phyloP scores from a whole-genome alignment of 805 yeast genomes.

The Lachancea dasiensis region DNA sequence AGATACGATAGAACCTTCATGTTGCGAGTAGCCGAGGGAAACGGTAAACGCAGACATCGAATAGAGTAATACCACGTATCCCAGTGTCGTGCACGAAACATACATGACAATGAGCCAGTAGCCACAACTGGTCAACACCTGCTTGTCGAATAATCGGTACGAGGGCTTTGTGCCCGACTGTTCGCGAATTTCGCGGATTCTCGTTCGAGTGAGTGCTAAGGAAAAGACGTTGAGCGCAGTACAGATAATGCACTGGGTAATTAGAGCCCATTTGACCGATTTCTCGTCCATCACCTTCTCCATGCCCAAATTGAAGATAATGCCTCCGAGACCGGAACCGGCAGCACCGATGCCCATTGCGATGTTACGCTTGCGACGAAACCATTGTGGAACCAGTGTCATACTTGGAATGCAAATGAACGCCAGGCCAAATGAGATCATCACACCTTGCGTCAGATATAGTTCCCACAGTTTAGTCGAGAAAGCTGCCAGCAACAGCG shows the following conservation, averaged over 20 bases:
- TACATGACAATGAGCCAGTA: conserved; percentile 39
- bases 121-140: too few species aligned
- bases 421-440: conserved; percentile 50
- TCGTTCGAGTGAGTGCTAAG: too few species aligned
- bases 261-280: conserved; percentile 34
- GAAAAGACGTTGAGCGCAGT: too few species aligned
- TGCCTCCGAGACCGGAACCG: conserved; percentile 43
- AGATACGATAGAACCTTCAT: conserved; percentile 52
- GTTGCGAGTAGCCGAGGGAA: conserved; percentile 49
- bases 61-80: conserved; percentile 54
- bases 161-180: too few species aligned
- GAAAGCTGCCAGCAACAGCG: conserved; percentile 47
- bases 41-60: conserved; percentile 54
- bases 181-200: too few species aligned
- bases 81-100: conserved; percentile 46
- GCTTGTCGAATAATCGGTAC: too few species aligned
- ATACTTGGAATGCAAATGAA: conserved; percentile 42
- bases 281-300: conserved; percentile 31
- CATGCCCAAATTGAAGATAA: conserved; percentile 36
- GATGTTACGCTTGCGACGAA: conserved; percentile 40
- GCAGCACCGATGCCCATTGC: conserved; percentile 36
- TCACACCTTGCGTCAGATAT: conserved; percentile 50
- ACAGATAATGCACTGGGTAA: too few species aligned
- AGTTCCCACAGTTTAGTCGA: conserved; percentile 49
- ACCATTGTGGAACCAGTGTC: conserved; percentile 52